Percentiles rank a stretch among this genome's conserved stretches.
These are phyloP conservation scores for Linnemannia hyalina DNA, from an alignment of 192 early-diverging fungal species.

Conservation along the genomic window DNA sequence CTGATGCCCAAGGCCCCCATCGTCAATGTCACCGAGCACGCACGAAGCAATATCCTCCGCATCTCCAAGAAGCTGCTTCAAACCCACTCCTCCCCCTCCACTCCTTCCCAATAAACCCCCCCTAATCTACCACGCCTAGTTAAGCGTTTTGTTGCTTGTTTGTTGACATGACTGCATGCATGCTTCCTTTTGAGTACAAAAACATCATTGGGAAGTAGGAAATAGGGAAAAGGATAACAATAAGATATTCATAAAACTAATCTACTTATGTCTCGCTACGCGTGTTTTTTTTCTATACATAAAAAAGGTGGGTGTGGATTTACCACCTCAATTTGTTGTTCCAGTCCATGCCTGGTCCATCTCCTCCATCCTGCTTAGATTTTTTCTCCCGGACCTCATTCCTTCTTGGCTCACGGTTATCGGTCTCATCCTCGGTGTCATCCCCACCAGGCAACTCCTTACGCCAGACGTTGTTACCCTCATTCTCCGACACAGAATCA, in stretches of 20 bases:
- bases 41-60: conserved; percentile 1
- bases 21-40: neutral
- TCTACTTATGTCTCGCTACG: neutral
- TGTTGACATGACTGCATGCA: neutral
- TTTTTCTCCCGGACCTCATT: conserved; percentile 27
- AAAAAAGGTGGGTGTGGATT: neutral
- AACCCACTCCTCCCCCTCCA: neutral
- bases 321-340: conserved; percentile 32
- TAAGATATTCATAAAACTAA: neutral
- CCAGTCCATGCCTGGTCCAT: conserved; percentile 15
- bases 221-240: too few relatives aligned
- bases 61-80: conserved; percentile 28
- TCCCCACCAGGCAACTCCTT: conserved; percentile 50
- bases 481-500: conserved; percentile 42
- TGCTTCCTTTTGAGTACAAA: too few relatives aligned
- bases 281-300: neutral
- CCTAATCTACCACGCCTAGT: neutral
- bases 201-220: too few relatives aligned
- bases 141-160: neutral
- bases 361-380: neutral
- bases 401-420: conserved; percentile 46
- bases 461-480: conserved; percentile 38
- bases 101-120: neutral
- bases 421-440: conserved; percentile 19
- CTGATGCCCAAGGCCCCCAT: conserved; percentile 31